Base-by-base conservation (phyloP, 75 land plant genomes). In the Gnetum montanum region DNA sequence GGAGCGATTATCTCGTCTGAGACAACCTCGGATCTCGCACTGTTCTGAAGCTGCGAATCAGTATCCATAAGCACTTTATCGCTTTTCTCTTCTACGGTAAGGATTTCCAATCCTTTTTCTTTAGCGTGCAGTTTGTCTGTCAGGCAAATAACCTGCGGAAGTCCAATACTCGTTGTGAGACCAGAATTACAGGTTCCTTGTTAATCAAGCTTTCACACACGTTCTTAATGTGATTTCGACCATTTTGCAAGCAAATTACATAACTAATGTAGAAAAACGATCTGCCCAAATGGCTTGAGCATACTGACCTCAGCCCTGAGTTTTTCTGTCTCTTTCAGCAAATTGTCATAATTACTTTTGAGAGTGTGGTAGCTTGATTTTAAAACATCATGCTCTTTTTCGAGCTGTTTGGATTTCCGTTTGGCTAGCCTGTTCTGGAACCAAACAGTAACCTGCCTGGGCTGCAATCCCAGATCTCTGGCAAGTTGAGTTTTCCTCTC, bases 401-500 rank as follows among this genome's bases (percentile, higher is more conserved):
- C 43, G 5, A 41, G 16, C 18, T 41, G 43, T 18, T 41, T 41
- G 43, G 43, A 15, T 6, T 41, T 41, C 43, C 43, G 16, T 18
- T 18, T 41, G 43, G 43, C 43, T 15, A 15, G 43, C 43, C 43
- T 15, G 16, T 41, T 41, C 43, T 41, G 43, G 43, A 41, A 41
- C 43, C 43, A 41, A 18, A 41, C 43, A 15, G 43, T 18, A 41
- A 41, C 43, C 16, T 41, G 43, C 43, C 43, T 41, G 16, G 43
- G 43, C 43, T 41, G 43, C 43, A 41, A 41, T 41, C 43, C 43
- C 43, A 41, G 16, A 41, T 41, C 43, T 41, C 43, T 41, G 16
- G 43, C 43, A 15, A 41, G 16, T 18, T 41, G 43, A 41, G 43
- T 41, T 41, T 41, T 41, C 16, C 43, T 15, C 43, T 41, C 43